Conservation (phyloP, 768 basidiomycete species). For the Mycena albidolilacea region DNA sequence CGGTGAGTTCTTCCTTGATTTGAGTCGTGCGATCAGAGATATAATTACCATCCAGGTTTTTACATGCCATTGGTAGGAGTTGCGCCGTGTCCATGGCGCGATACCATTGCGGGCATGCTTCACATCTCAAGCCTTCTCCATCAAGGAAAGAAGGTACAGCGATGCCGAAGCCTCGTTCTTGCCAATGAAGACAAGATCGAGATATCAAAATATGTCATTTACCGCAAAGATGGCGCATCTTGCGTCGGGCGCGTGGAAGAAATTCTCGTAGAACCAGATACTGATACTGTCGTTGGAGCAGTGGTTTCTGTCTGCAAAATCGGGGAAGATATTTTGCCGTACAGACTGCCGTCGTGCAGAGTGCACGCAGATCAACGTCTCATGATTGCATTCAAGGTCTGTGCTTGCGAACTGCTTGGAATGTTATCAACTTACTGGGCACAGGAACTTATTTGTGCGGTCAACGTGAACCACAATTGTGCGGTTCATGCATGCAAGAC, state of each 20-base stretch:
- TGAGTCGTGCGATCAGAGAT: not conserved
- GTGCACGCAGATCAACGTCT: not conserved
- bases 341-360: not conserved
- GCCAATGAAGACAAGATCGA: not conserved
- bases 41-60: not conserved
- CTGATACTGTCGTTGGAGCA: not conserved
- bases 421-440: not conserved
- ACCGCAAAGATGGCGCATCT: not conserved
- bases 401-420: not conserved
- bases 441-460: not conserved
- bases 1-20: not conserved
- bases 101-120: not conserved
- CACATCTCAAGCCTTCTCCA: not conserved
- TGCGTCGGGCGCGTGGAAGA: not conserved
- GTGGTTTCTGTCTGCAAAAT: not conserved
- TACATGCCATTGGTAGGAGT: not conserved
- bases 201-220: not conserved
- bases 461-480: constrained; percentile 18
- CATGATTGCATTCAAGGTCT: constrained; percentile 5
- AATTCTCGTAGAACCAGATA: not conserved
- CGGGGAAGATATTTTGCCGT: not conserved
- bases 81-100: not conserved
- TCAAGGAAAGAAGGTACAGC: not conserved
- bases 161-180: constrained; percentile 6
- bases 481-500: constrained; percentile 7